Conservation (phyloP, 257 asterid genomes). For the Jasminum sambac region DNA sequence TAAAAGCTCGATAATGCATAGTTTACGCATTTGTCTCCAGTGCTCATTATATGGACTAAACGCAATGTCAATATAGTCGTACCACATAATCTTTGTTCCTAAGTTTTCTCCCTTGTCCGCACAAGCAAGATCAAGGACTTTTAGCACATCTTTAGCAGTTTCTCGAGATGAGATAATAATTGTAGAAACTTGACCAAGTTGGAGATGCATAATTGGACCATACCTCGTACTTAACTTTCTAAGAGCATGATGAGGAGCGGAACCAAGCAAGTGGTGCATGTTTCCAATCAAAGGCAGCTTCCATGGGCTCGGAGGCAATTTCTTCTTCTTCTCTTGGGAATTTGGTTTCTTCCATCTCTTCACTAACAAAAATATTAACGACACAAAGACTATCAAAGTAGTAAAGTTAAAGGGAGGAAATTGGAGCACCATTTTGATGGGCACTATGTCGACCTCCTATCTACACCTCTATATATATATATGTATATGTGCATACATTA, state of each 20-base stretch:
- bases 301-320: slow-evolving; percentile 23
- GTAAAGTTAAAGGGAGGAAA: not conserved
- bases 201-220: slow-evolving; percentile 14
- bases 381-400: not conserved
- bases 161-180: not conserved
- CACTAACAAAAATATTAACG: not conserved
- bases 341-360: not conserved
- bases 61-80: not conserved
- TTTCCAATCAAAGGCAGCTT: slow-evolving; percentile 27
- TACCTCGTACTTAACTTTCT: not conserved
- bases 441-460: no score
- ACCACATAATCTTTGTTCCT: not conserved
- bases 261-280: slow-evolving; percentile 9
- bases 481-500: no score
- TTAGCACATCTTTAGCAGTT: slow-evolving; percentile 12
- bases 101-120: slow-evolving; percentile 7
- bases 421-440: not conserved
- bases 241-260: not conserved
- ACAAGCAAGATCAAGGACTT: slow-evolving; percentile 22
- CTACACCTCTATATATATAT: no score
- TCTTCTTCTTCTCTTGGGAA: not conserved
- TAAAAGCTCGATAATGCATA: slow-evolving; percentile 7
- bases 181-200: slow-evolving; percentile 14
- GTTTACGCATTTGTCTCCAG: slow-evolving; percentile 8
- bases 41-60: not conserved